These are phyloP conservation scores for Sporothrix brasiliensis DNA, from an alignment of 2,329 filamentous ascomycete species.

Conservation along the genomic window DNA sequence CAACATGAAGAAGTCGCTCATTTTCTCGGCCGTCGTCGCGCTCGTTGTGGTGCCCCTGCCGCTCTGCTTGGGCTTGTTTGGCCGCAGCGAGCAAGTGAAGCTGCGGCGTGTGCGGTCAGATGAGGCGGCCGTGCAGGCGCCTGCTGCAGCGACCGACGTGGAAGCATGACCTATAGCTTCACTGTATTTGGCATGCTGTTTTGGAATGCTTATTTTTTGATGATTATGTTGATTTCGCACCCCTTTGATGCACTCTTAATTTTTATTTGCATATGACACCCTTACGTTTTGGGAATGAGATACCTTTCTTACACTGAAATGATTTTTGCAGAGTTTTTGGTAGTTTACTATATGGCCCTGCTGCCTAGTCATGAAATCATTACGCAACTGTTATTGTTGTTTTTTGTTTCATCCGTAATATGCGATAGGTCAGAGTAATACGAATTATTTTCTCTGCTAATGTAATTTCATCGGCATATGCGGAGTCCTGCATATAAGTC, in stretches of 20 bases:
- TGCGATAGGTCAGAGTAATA: no score
- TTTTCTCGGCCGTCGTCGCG: slow-evolving; percentile 77
- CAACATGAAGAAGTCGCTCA: slow-evolving; percentile 74
- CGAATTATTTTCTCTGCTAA: no score
- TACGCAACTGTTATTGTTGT: no score
- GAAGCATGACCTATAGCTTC: background rate
- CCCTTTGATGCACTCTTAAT: background rate
- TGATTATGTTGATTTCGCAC: background rate
- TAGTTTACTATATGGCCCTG: background rate
- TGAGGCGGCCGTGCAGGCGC: slow-evolving; percentile 33
- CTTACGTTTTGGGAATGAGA: background rate
- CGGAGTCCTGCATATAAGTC: no score
- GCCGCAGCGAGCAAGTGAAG: slow-evolving; percentile 55
- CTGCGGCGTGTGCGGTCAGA: slow-evolving; percentile 57
- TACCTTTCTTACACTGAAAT: background rate
- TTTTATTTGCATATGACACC: background rate
- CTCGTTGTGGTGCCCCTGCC: slow-evolving; percentile 67
- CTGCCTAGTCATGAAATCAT: background rate
- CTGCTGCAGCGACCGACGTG: background rate
- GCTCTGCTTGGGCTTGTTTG: slow-evolving; percentile 70
- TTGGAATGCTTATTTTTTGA: background rate
- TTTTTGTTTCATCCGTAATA: no score
- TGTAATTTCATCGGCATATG: no score
- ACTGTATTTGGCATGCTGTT: background rate
- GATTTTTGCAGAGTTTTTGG: background rate